Base-by-base conservation (phyloP, 768 basidiomycete genomes). In the Tylopilus balloui region DNA sequence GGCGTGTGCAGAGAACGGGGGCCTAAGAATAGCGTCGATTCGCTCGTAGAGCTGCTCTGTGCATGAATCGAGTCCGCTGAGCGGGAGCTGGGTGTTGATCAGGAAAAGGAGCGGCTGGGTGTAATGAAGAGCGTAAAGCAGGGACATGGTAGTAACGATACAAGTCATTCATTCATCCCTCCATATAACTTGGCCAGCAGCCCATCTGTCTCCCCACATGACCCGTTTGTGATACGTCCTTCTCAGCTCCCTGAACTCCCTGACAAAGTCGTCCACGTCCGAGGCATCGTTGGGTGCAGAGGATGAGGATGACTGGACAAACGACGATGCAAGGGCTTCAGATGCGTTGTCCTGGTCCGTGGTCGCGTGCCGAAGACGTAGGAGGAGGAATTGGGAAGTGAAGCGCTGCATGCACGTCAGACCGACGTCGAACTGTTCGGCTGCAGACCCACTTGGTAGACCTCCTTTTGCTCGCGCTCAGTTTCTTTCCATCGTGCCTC, bases 171-270 rank as follows among this genome's bases (percentile, higher is more conserved):
- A 64, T 20, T 85, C 78, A 43, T 91, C 88, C 55, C 83, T 75
- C 92, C 93, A 96, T 24, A 78, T 75, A 7, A 97, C 92, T 57
- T 91, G 84, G 2, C 89, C 90, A 28, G 79, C 76, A 1, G 82
- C 74, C 92, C 94, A 97, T 57, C 85, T 75, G 62, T 92, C 88
- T 15, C 83, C 81, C 88, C 91, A 96, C 64, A 95, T 84, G 2
- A 83, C 84, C 15, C 94, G 77, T 69, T 95, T 96, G 66, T 98
- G 94, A 67, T 92, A 97, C n/a, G 78, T 76, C 70, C 91, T 94
- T 55, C 95, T 72, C 34, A 83, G 65, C 44, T 92, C 91, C 61
- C 86, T 90, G 71, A 94, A 96, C 57, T 91, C 83, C 58, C 75
- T 83, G 45, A 96, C 80, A 55, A 97, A 98, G 37, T 86, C 81